Conservation (phyloP, 768 basidiomycete species). For the Serpula lacrymans region DNA sequence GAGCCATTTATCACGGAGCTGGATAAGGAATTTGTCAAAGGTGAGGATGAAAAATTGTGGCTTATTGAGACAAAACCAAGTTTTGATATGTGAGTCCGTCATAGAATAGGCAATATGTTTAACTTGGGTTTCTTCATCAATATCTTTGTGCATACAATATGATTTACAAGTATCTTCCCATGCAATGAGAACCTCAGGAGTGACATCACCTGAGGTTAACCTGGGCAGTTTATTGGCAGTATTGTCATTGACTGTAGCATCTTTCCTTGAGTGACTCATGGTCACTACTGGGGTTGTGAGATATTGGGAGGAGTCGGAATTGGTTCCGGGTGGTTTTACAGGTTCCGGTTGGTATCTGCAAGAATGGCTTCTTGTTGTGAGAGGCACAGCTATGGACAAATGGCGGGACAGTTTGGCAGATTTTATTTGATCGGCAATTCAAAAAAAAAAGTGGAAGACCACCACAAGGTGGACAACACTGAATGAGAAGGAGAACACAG, state of each 20-base stretch:
- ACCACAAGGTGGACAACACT: neutral
- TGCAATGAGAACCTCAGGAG: neutral
- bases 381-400: neutral
- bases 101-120: neutral
- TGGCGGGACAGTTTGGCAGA: neutral
- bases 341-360: neutral
- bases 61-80: slow-evolving; percentile 3
- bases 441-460: slow-evolving; percentile 2
- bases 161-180: slow-evolving; percentile 4
- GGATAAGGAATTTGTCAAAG: slow-evolving; percentile 3
- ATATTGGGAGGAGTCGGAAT: neutral
- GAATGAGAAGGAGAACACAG: too few species aligned
- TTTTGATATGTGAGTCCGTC: slow-evolving; percentile 5
- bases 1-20: slow-evolving; percentile 5
- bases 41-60: neutral
- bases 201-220: slow-evolving; percentile 3
- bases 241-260: neutral
- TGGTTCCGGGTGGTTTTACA: neutral
- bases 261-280: neutral
- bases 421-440: neutral
- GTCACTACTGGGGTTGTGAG: too few species aligned
- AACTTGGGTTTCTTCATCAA: slow-evolving; percentile 2
- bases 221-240: neutral
- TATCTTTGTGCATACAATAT: neutral
- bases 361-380: too few species aligned